Evolutionary conservation across 805 yeast species (phyloP), one percentile per base, ranked within the genome.

Genomic region (Yarrowia alimentaria): DNA sequence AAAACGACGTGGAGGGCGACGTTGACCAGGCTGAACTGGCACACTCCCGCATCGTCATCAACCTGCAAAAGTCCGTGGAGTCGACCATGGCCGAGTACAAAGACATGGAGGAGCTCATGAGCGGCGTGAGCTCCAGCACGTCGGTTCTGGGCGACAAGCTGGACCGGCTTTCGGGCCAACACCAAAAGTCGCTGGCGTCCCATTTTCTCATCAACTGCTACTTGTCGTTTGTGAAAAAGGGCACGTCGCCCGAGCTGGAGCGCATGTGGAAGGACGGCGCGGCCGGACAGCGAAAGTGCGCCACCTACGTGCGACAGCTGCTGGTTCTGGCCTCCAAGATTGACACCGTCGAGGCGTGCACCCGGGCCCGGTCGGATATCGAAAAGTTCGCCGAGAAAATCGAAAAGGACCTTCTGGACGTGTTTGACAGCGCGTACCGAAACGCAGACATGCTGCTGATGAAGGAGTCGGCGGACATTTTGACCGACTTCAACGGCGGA

Each of bases 401-500:
- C 78, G 98, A 91, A 63, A 75, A 75, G 45, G 76, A 78, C 22
- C 68, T 90, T 51, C 68, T 91, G 47, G 78, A 77, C 31, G 77
- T 78, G 52, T 91, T 91, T 58, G 84, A 82, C 58, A 71, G 75
- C 18, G 87, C 88, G n/a, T 85, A 85, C 58, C 77, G 79, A 53
- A 77, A 76, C 19, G 81, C 80, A 54, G 83, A 87, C 58, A 76
- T 79, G 58, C 70, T 72, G n/a, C 78, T 77, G 50, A 81, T 93
- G 83, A 80, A 78, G 59, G 88, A 82, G 52, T 76, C 67, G 19
- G 87, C 96, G 0, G 79, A 78, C 45, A 77, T 89, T 13, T 71
- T 90, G 43, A 77, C 80, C 49, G 85, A 81, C 55, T 91, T 81
- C 69, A 90, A 91, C 61, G 91, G 88, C 14, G 96, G 96, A 10